Evolutionary conservation across 2,329 filamentous ascomycete species (phyloP), one percentile per base, ranked within the genome.

Genomic region (Epicoccum nigrum): DNA sequence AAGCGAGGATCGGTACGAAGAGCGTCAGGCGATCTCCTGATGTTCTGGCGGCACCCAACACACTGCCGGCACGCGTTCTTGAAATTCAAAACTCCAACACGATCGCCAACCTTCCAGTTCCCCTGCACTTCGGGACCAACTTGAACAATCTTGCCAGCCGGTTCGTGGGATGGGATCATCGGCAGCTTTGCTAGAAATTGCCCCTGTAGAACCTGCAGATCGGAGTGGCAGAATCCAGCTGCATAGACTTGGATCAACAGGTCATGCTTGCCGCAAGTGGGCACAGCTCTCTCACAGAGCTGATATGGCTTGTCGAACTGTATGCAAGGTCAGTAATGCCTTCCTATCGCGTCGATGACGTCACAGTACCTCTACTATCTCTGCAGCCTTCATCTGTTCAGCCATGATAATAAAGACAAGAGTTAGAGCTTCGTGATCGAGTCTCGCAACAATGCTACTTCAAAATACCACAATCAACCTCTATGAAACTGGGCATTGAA

Each of bases 91-190:
- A 64, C 54, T 1, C 67, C 69, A 13, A 71, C 68, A 13, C 69
- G 68, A 33, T 70, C 62, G 7, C 68, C 65, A 11, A 67, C 46
- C 9, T 61, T 59, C 60, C 68, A 70, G n/a, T 38, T 42, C 11
- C 56, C 62, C 16, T 66, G 37, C 1, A 63, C 70, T 20, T 66
- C 39, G 4, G 59, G 25, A 12, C 69, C 69, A 13, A 64, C 45
- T 23, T 60, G 55, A 7, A 65, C 63, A 11, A 72, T 65, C 8
- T 54, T 65, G 9, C 68, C 69, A 15, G 66, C 65, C 5, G 69
- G 68, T 37, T 73, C 70, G 45, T 72, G 70, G 11, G 68, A 73
- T 4, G 66, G 65, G 15, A 69, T 64, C 32, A 72, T 62, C 4
- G 69, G 68, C 9, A 69, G 60, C 2, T 47, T 19, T 1, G 60